Evolutionary conservation across 2,329 filamentous ascomycete species (phyloP).

Genomic region (Rhinocladiella similis): DNA sequence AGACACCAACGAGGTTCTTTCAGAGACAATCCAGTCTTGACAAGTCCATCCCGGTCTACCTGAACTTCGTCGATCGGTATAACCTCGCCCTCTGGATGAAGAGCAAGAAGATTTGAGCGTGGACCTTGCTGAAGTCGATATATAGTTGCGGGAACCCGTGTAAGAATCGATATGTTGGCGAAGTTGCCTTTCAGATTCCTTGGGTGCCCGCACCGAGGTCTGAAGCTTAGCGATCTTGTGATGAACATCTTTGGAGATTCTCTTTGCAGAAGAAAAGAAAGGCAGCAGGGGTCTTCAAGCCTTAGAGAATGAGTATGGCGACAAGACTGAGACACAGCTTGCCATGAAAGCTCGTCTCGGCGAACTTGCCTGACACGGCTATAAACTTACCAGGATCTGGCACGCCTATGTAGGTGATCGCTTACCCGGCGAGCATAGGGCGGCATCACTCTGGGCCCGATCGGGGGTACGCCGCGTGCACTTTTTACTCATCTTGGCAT

Average conservation of each 20-base stretch:
- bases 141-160: slow-evolving; percentile 15
- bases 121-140: slow-evolving; percentile 18
- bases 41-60: slow-evolving; percentile 5
- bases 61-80: slow-evolving; percentile 1
- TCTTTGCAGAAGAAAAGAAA: slow-evolving; percentile 6
- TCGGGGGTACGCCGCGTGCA: too few species aligned
- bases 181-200: slow-evolving; percentile 7
- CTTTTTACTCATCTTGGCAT: too few species aligned
- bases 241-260: slow-evolving; percentile 5
- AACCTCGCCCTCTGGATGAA: neutral
- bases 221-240: slow-evolving; percentile 6
- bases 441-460: too few species aligned
- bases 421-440: neutral
- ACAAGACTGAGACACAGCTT: slow-evolving; percentile 3
- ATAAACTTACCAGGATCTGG: slow-evolving; percentile 3
- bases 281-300: slow-evolving; percentile 5
- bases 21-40: slow-evolving; percentile 6
- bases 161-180: slow-evolving; percentile 5
- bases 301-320: slow-evolving; percentile 5
- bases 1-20: slow-evolving; percentile 10
- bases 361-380: slow-evolving; percentile 6
- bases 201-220: slow-evolving; percentile 2
- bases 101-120: slow-evolving; percentile 15
- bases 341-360: slow-evolving; percentile 5
- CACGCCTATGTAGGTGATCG: too few species aligned